A percentile compares a stretch with the other conserved stretches of the same genome.
Conservation (phyloP, 2,329 filamentous ascomycete species). For the Colletotrichum gloeosporioides region DNA sequence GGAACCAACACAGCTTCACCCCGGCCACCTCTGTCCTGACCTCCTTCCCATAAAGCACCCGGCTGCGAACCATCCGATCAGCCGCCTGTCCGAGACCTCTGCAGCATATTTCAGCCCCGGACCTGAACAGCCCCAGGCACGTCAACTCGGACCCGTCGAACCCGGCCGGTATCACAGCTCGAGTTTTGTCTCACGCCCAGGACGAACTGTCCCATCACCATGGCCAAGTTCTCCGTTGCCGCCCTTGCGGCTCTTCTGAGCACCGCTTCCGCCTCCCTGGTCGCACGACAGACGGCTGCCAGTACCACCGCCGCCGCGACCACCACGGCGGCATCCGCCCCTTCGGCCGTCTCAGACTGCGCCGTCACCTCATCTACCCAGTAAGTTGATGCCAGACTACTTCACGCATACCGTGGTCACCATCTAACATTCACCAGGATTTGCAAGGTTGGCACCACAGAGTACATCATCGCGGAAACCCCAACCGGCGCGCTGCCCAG, state of each 20-base stretch:
- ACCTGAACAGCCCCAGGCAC: not conserved
- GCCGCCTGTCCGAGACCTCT: not conserved
- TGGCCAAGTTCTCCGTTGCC: slow-evolving; percentile 12
- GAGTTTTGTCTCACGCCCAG: not conserved
- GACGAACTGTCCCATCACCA: too few species aligned
- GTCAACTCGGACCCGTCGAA: not conserved
- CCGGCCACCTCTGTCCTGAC: not conserved
- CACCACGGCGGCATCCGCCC: not conserved
- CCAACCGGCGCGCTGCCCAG: slow-evolving; percentile 29
- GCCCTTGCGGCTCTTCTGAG: slow-evolving; percentile 13
- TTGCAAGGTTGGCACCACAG: slow-evolving; percentile 17
- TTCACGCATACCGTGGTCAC: not conserved
- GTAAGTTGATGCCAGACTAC: not conserved
- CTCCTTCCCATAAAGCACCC: slow-evolving; percentile 6
- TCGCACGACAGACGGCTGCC: slow-evolving; percentile 36
- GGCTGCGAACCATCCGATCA: not conserved
- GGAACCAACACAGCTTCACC: not conserved
- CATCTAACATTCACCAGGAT: not conserved
- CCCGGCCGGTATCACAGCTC: not conserved
- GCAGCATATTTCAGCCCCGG: not conserved
- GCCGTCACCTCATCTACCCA: slow-evolving; percentile 21
- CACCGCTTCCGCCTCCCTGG: slow-evolving; percentile 9
- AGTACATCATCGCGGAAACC: slow-evolving; percentile 16
- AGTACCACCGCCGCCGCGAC: slow-evolving; percentile 26
- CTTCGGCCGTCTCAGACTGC: slow-evolving; percentile 18